Evolutionary conservation across 257 asterid genomes (phyloP).

Genomic region (Leptodermis oblonga): DNA sequence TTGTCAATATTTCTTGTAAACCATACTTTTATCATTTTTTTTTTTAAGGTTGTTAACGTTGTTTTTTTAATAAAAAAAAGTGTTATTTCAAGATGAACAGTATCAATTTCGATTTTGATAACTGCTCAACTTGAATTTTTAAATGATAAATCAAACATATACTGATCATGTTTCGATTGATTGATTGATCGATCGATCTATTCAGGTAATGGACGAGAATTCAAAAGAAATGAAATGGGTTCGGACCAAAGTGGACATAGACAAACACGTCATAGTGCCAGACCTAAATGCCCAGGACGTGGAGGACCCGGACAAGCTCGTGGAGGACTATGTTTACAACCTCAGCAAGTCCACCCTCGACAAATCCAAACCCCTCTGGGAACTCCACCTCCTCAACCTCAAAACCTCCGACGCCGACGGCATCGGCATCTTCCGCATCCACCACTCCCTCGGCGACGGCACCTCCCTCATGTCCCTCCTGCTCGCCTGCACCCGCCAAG

Average conservation of each 20-base stretch:
- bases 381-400: conserved; percentile 33
- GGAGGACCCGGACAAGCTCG: conserved; percentile 21
- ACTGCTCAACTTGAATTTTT: too few species aligned
- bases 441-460: conserved; percentile 42
- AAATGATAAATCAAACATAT: too few species aligned
- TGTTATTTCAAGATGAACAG: too few species aligned
- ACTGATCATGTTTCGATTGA: neutral
- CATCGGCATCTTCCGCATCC: conserved; percentile 28
- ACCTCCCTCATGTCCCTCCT: conserved; percentile 29
- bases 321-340: conserved; percentile 31
- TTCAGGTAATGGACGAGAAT: conserved; percentile 25
- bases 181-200: neutral
- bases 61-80: too few species aligned
- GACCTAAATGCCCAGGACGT: conserved; percentile 13
- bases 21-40: too few species aligned
- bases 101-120: too few species aligned
- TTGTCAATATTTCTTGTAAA: too few species aligned
- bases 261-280: conserved; percentile 24
- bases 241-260: conserved; percentile 27
- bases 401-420: conserved; percentile 22
- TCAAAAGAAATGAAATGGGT: conserved; percentile 33
- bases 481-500: conserved; percentile 33
- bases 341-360: conserved; percentile 30
- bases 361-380: conserved; percentile 38
- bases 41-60: too few species aligned